Base-by-base conservation (phyloP, 2,329 filamentous ascomycete genomes). In the Aspergillus terreus region DNA sequence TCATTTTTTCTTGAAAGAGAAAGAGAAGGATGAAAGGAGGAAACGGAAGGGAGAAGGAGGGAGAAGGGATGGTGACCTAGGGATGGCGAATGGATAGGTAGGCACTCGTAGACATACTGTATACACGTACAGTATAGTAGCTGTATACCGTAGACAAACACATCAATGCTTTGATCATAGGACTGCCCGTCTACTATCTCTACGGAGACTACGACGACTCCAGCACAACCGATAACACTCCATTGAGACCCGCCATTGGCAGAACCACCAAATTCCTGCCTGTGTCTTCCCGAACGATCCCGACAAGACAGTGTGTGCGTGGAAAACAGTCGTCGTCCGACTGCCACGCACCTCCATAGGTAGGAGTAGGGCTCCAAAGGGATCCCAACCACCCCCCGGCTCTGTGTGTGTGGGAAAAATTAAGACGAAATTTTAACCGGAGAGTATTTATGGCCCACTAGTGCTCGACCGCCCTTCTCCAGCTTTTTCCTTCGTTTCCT, bases 351-450 rank as follows among this genome's bases (percentile, higher is more conserved):
- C 35, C 33, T 38, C 35, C 33, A 36, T 25, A 33, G 44, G 55
- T 65, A 65, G 64, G 64, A 40, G 55, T 65, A 65, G 64, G 64
- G 62, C 64, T 66, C 23, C 23, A 23, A 23, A 23, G 23, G 23
- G 23, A 23, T 23, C 61, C 61, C 58, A 50, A 43, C 46, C 44
- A 45, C 47, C 50, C 49, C 42, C 53, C 60, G 62, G 59, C 58
- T 61, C 63, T 64, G 58, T 23, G 23, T 55, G 53, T 55, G 52
- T 49, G 45, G 48, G 51, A 56, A 59, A 58, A 56, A 63, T 12
- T 17, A 65, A 62, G 59, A 65, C 63, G 64, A 69, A 69, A 69
- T 67, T 68, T 68, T 63, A 63, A 63, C 66, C 63, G 66, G 58
- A 61, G 57, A 68, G 66, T 68, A 69, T 69, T 69, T 69, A 68